Percentiles rank a stretch among this genome's conserved stretches.
Evolutionary conservation across 805 yeast genomes (phyloP).

Genomic region (Monosporozyma aquatica): DNA sequence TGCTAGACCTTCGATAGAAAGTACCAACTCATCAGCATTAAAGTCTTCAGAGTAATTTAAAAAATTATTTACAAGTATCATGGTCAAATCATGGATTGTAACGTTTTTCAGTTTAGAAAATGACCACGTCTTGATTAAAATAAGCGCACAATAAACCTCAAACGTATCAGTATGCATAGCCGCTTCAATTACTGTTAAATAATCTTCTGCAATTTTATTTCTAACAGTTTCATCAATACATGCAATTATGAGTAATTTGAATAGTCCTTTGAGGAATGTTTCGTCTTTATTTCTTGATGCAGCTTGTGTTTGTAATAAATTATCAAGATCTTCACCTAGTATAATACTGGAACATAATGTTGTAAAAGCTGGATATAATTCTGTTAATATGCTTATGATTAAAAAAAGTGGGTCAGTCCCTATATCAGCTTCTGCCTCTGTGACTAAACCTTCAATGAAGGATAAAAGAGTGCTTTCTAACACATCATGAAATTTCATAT

Average conservation of each 20-base stretch:
- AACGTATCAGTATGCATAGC: constrained; percentile 27
- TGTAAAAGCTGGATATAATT: constrained; percentile 24
- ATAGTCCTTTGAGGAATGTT: constrained; percentile 20
- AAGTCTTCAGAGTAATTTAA: neutral
- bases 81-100: constrained; percentile 28
- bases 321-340: constrained; percentile 22
- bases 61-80: constrained; percentile 20
- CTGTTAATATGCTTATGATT: constrained; percentile 17
- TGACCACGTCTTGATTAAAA: constrained; percentile 51
- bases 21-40: constrained; percentile 5
- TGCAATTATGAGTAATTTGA: constrained; percentile 35
- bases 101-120: constrained; percentile 32
- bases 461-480: constrained; percentile 15
- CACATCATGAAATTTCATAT: constrained; percentile 10
- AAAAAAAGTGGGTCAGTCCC: constrained; percentile 17
- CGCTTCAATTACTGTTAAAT: constrained; percentile 33
- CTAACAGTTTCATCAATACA: constrained; percentile 46
- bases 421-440: constrained; percentile 21
- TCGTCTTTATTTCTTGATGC: constrained; percentile 12
- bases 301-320: constrained; percentile 17
- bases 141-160: constrained; percentile 35
- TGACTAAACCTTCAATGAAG: constrained; percentile 16
- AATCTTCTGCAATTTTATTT: constrained; percentile 37
- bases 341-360: constrained; percentile 25
- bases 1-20: constrained; percentile 39